Percentiles rank a stretch among this genome's conserved stretches.
Evolutionary conservation across 2,329 filamentous ascomycete species (phyloP).

Genomic region (Aureobasidium pullulans): DNA sequence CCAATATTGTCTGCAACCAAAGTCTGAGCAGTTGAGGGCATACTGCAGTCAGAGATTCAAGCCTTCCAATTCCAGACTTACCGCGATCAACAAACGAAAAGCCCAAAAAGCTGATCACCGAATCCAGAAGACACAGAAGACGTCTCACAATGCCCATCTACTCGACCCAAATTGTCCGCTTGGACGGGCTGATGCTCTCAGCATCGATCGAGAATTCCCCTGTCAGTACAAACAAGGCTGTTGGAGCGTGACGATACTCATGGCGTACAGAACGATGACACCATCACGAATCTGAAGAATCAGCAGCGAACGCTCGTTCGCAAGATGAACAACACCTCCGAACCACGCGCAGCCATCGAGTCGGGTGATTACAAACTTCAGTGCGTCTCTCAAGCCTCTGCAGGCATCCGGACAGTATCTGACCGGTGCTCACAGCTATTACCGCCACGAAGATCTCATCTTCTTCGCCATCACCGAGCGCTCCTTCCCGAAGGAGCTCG

Average conservation of each 20-base stretch:
- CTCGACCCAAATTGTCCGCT: conserved; percentile 82
- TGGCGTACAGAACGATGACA: conserved; percentile 53
- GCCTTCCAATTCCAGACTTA: neutral
- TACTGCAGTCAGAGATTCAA: neutral
- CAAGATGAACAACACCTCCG: conserved; percentile 79
- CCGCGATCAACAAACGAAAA: neutral
- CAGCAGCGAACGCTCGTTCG: conserved; percentile 88
- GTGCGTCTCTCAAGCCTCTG: conserved; percentile 44
- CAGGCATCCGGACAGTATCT: neutral
- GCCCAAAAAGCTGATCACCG: neutral
- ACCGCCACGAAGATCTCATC: conserved; percentile 74
- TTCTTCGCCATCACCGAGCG: conserved; percentile 92
- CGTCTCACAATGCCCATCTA: conserved; percentile 23
- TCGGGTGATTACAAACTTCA: conserved; percentile 76
- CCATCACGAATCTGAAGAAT: conserved; percentile 79
- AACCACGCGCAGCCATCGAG: conserved; percentile 88
- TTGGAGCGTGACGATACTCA: conserved; percentile 28
- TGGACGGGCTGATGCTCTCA: conserved; percentile 94
- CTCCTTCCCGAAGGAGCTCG: conserved; percentile 93
- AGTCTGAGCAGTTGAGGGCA: neutral
- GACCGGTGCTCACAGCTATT: conserved; percentile 54
- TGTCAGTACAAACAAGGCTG: neutral
- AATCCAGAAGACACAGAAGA: neutral
- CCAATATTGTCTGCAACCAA: neutral
- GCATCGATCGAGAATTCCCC: conserved; percentile 79